Conservation (phyloP, 202 grass and related monocot genomes). For the Musa balbisiana region DNA sequence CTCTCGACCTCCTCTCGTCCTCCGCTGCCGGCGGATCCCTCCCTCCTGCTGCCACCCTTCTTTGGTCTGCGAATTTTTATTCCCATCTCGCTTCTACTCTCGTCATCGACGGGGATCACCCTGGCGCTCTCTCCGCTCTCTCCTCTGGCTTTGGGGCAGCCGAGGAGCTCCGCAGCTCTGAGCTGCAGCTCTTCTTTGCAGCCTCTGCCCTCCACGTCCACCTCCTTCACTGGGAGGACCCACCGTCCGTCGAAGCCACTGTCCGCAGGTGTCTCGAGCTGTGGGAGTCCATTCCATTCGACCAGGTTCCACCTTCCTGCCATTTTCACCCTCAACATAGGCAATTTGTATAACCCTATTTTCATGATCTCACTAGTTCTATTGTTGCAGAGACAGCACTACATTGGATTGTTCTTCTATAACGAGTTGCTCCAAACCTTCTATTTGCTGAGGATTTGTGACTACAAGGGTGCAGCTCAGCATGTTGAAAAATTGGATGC, state of each 20-base stretch:
- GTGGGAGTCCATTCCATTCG: slow-evolving; percentile 53
- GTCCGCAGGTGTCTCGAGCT: slow-evolving; percentile 32
- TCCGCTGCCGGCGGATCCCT: slow-evolving; percentile 27
- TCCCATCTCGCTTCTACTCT: slow-evolving; percentile 74
- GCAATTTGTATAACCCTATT: slow-evolving; percentile 5
- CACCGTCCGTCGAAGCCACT: slow-evolving; percentile 35
- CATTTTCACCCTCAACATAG: not conserved
- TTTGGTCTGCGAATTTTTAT: slow-evolving; percentile 78
- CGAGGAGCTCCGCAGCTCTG: slow-evolving; percentile 39
- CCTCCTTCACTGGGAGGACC: slow-evolving; percentile 79
- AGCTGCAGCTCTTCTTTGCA: slow-evolving; percentile 93
- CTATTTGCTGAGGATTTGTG: slow-evolving; percentile 75
- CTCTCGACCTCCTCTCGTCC: slow-evolving; percentile 45
- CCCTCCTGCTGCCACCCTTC: slow-evolving; percentile 27
- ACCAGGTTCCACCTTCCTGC: slow-evolving; percentile 40
- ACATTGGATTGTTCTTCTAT: slow-evolving; percentile 78
- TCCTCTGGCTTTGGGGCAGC: slow-evolving; percentile 44
- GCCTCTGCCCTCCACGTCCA: slow-evolving; percentile 64
- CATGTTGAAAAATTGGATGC: slow-evolving; percentile 56
- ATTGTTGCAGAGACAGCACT: slow-evolving; percentile 51
- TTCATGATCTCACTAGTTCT: slow-evolving; percentile 20
- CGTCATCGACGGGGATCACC: slow-evolving; percentile 52
- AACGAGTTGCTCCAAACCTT: slow-evolving; percentile 69
- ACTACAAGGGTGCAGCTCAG: slow-evolving; percentile 69
- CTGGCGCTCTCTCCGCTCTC: slow-evolving; percentile 52